Evolutionary conservation across 2,329 filamentous ascomycete species (phyloP).

Genomic region (Cercospora beticola): DNA sequence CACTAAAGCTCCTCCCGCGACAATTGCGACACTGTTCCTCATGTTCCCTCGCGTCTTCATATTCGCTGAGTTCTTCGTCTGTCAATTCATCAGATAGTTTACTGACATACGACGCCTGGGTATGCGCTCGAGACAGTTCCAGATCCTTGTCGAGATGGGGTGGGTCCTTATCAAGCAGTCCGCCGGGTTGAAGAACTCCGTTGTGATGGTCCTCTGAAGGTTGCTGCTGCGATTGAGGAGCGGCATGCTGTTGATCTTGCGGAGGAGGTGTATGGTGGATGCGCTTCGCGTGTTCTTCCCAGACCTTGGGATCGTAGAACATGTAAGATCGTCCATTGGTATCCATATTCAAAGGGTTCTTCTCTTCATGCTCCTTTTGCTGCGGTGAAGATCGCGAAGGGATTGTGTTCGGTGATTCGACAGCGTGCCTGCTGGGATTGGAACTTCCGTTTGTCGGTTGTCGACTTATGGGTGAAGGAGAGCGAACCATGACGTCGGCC

Average conservation of each 20-base stretch:
- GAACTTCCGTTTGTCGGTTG: constrained; percentile 1
- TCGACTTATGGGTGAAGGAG: constrained; percentile 20
- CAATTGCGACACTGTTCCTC: constrained; percentile 55
- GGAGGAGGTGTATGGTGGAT: constrained; percentile 22
- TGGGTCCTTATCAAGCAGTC: not conserved
- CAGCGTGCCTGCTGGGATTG: not conserved
- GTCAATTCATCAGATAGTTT: constrained; percentile 58
- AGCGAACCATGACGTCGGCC: constrained; percentile 20
- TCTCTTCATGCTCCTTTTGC: constrained; percentile 22
- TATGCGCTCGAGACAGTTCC: constrained; percentile 37
- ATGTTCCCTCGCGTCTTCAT: constrained; percentile 43
- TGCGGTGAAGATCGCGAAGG: constrained; percentile 12
- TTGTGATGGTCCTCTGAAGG: constrained; percentile 21
- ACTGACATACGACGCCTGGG: constrained; percentile 50
- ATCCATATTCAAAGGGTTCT: constrained; percentile 41
- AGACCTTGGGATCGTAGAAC: constrained; percentile 51
- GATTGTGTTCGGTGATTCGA: not conserved
- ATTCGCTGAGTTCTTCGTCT: constrained; percentile 46
- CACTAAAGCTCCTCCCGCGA: constrained; percentile 61
- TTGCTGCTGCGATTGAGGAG: constrained; percentile 16
- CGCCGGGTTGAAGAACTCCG: not conserved
- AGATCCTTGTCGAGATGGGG: not conserved
- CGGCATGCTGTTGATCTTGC: constrained; percentile 8
- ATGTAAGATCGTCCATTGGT: constrained; percentile 53
- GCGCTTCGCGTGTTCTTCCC: constrained; percentile 28